Evolutionary conservation across 805 yeast genomes (phyloP), one percentile per base, ranked within the genome.

Genomic region (Cyberlindnera subsufficiens): DNA sequence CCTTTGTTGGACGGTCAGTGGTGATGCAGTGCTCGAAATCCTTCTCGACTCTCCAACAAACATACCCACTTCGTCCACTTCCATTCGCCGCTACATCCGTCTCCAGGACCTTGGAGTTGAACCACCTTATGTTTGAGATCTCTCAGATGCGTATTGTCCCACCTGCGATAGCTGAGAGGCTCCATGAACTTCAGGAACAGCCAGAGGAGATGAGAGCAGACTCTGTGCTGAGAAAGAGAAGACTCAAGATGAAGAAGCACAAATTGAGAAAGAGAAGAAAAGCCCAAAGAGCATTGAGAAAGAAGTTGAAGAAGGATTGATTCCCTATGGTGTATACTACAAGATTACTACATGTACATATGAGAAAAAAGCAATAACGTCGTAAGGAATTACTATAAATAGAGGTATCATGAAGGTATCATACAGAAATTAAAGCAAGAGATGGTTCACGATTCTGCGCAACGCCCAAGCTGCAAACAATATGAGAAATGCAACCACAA

Each of bases 171-270:
- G 58, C 56, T 3, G 48, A 52, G 39, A 44, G 50, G 37, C 38
- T 55, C 6, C 49, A 48, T 32, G 51, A 54, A 30, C 43, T 54
- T 8, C 44, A 34, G 29, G 40, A 27, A 4, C 35, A 34, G n/a
- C 32, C 38, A 13, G 52, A 46, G 18, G 53, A 44, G 27, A 43
- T 53, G 43, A 35, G 39, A 29, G 39, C 76, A 54, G 88, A 85
- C 55, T 81, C 89, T 11, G 95, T 86, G 30, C 67, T 82, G 64
- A 77, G 93, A 64, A 86, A 86, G 61, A 81, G 99, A 71, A 78
- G 86, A 67, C 79, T 86, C 64, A 91, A 89, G 75, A 93, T 93
- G 97, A 93, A 91, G 78, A 87, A 90, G 63, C 99, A 93, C 68
- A 93, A 93, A 73, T 75, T 88, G 64, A 85, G 93, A 72, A 93